Evolutionary conservation across 106 monocot genomes (phyloP).

Genomic region (Gastrodia elata): DNA sequence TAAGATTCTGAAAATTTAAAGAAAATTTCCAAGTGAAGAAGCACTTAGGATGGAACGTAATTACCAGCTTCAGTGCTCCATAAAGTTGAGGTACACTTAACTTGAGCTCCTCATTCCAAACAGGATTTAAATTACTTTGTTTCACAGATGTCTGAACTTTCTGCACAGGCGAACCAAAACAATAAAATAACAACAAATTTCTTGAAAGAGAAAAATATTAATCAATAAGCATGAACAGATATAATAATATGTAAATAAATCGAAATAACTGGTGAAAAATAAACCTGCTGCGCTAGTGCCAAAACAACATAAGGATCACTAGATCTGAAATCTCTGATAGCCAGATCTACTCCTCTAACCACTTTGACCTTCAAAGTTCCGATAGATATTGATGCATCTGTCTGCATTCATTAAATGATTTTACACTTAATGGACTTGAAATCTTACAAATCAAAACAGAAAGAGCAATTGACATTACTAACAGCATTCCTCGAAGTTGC

Average conservation of each 20-base stretch:
- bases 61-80: conserved; percentile 68
- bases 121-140: conserved; percentile 67
- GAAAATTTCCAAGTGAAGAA: background rate
- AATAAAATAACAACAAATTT: background rate
- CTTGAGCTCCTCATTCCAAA: conserved; percentile 78
- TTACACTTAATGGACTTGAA: background rate
- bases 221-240: background rate
- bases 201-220: background rate
- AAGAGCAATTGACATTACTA: conserved; percentile 14
- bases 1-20: background rate
- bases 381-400: conserved; percentile 26
- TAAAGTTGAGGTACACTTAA: conserved; percentile 45
- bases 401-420: conserved; percentile 16
- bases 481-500: conserved; percentile 34
- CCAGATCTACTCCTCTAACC: conserved; percentile 41
- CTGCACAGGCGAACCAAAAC: conserved; percentile 19
- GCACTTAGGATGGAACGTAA: background rate
- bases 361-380: conserved; percentile 60
- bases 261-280: background rate
- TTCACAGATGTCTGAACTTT: conserved; percentile 48
- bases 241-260: background rate
- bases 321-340: conserved; percentile 48
- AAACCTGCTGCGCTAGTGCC: conserved; percentile 50
- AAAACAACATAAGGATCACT: conserved; percentile 72
- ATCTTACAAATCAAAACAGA: background rate